Evolutionary conservation across 495 filamentous ascomycete species (phyloP).

Genomic region (Gamarada debralockiae): DNA sequence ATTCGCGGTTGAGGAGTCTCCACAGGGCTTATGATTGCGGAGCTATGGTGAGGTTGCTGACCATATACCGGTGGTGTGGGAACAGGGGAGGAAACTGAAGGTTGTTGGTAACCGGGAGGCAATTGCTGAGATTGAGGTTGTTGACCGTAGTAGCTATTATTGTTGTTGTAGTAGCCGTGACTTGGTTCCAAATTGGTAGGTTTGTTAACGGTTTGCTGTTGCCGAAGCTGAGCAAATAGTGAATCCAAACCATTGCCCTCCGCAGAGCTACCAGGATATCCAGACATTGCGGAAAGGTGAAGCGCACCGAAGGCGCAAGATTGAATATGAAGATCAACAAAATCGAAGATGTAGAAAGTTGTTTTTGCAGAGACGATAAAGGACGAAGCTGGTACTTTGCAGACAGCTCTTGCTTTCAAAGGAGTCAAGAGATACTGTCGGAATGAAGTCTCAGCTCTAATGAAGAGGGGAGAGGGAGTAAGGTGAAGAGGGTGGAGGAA

Average conservation of each 20-base stretch:
- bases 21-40: slow-evolving; percentile 46
- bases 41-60: slow-evolving; percentile 41
- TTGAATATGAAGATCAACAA: slow-evolving; percentile 16
- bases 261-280: slow-evolving; percentile 22
- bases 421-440: slow-evolving; percentile 9
- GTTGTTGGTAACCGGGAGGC: slow-evolving; percentile 44
- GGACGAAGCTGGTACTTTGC: slow-evolving; percentile 3
- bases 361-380: not conserved
- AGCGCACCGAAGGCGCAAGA: slow-evolving; percentile 26
- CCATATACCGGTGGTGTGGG: slow-evolving; percentile 38
- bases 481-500: slow-evolving; percentile 1
- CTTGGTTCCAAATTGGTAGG: slow-evolving; percentile 22
- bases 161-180: slow-evolving; percentile 22
- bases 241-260: slow-evolving; percentile 25
- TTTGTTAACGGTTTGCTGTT: slow-evolving; percentile 12
- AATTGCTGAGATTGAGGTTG: slow-evolving; percentile 17
- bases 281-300: slow-evolving; percentile 24
- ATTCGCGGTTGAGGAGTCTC: slow-evolving; percentile 34
- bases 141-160: slow-evolving; percentile 17
- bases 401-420: slow-evolving; percentile 12
- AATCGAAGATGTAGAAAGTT: slow-evolving; percentile 8
- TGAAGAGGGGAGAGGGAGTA: not conserved
- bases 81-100: slow-evolving; percentile 34
- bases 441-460: not conserved
- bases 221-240: slow-evolving; percentile 28